Percentiles rank a stretch among this genome's conserved stretches.
Evolutionary conservation across 352 stramenopile genomes (phyloP).

Genomic region (Phytophthora pseudosyringae): DNA sequence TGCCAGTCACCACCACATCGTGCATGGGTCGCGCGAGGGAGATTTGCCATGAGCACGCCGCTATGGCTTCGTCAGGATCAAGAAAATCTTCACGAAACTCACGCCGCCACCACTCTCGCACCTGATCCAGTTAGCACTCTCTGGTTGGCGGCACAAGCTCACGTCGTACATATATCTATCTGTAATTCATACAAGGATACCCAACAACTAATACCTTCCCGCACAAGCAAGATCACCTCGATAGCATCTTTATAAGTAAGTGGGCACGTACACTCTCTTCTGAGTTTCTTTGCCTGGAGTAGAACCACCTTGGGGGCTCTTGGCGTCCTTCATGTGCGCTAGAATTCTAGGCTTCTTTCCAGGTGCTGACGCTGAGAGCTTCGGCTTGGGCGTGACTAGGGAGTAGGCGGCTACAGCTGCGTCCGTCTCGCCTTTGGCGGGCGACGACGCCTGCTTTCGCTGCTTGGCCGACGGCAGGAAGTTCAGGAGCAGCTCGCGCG

Average conservation of each 20-base stretch:
- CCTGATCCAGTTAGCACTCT: conserved; percentile 34
- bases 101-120: conserved; percentile 37
- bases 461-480: conserved; percentile 40
- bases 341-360: conserved; percentile 21
- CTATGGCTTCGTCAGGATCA: conserved; percentile 2
- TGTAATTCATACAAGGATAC: conserved; percentile 10
- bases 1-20: conserved; percentile 73
- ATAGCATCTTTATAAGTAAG: conserved; percentile 29
- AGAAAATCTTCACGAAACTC: conserved; percentile 29
- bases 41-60: conserved; percentile 37
- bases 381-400: conserved; percentile 24
- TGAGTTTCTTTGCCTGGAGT: conserved; percentile 2
- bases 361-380: conserved; percentile 2
- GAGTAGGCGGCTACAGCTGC: conserved; percentile 25
- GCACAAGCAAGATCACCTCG: conserved; percentile 4
- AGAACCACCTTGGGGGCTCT: conserved; percentile 1
- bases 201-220: background rate
- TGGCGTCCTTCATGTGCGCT: conserved; percentile 25
- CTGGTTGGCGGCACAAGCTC: background rate
- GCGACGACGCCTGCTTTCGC: conserved; percentile 1
- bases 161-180: conserved; percentile 7
- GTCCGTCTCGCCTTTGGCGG: conserved; percentile 6
- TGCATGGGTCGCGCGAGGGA: conserved; percentile 53
- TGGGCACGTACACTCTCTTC: conserved; percentile 33
- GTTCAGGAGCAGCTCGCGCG: conserved; percentile 60